phyloP scores from a whole-genome alignment of 352 stramenopile genomes.

The Thalassiosira exigua region DNA sequence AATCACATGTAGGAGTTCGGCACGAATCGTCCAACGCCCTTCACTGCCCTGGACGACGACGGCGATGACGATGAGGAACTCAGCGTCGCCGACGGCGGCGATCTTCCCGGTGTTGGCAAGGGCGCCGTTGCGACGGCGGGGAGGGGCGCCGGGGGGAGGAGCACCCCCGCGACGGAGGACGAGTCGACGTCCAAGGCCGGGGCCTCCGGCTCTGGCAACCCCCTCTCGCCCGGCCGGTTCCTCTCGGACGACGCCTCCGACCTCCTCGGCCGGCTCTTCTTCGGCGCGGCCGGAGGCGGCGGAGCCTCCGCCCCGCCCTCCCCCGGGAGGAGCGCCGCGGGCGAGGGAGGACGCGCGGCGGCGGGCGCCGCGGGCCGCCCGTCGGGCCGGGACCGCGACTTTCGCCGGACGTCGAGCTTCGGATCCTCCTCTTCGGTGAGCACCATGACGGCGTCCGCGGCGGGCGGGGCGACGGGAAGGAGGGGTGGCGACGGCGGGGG shows the following conservation, averaged over 20 bases:
- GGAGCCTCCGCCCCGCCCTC: not conserved
- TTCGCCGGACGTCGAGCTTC: conserved; percentile 32
- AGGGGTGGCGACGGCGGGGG: not conserved
- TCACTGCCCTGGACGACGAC: conserved; percentile 49
- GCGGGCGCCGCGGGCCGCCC: not conserved
- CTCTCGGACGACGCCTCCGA: conserved; percentile 59
- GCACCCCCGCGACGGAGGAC: not conserved
- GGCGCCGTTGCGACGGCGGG: not conserved
- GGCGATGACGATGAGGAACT: conserved; percentile 22
- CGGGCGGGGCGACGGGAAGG: not conserved
- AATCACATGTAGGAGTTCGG: conserved; percentile 50
- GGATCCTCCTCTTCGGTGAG: conserved; percentile 37
- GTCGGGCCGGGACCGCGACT: conserved; percentile 5
- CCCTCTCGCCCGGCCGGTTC: conserved; percentile 16
- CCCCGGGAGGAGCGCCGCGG: not conserved
- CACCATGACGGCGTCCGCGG: conserved; percentile 16
- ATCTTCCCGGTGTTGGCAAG: not conserved
- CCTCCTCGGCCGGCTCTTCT: conserved; percentile 57
- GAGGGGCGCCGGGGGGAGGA: not conserved
- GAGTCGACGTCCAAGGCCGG: not conserved
- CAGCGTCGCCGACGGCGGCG: not conserved
- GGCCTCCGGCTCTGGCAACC: conserved; percentile 1
- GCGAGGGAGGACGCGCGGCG: not conserved
- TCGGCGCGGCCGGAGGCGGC: conserved; percentile 23
- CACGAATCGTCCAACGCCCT: conserved; percentile 60